A percentile compares a stretch with the other conserved stretches of the same genome.
Conservation (phyloP, 345 rosid species). For the Triadica sebifera region DNA sequence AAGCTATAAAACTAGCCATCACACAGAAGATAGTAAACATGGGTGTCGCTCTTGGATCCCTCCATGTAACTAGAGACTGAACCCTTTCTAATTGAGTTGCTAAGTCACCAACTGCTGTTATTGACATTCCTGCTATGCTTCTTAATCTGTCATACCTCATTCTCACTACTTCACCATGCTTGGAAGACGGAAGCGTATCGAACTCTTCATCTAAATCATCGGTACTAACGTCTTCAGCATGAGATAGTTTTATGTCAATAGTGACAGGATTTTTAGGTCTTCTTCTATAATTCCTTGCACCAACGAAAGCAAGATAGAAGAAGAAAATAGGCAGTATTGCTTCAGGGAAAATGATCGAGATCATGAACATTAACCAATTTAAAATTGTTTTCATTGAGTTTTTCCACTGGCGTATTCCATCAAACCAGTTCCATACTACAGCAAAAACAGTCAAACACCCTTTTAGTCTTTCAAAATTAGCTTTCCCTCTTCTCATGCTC, state of each 20-base stretch:
- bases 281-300: constrained; percentile 33
- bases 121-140: constrained; percentile 39
- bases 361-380: constrained; percentile 31
- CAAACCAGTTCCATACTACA: constrained; percentile 37
- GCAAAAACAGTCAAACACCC: constrained; percentile 24
- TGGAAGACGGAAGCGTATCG: constrained; percentile 47
- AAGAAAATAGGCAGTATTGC: constrained; percentile 36
- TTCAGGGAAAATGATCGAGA: constrained; percentile 34
- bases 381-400: constrained; percentile 38
- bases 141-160: constrained; percentile 48
- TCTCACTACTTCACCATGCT: constrained; percentile 22
- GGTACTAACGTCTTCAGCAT: constrained; percentile 23
- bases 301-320: constrained; percentile 38
- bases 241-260: constrained; percentile 43
- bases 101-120: constrained; percentile 36
- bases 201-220: constrained; percentile 56
- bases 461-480: constrained; percentile 42
- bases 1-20: constrained; percentile 3
- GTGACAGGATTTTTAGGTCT: constrained; percentile 48
- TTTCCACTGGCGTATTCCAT: constrained; percentile 39
- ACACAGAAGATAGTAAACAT: constrained; percentile 31
- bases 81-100: constrained; percentile 43
- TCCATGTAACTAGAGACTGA: constrained; percentile 28
- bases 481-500: constrained; percentile 50
- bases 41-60: constrained; percentile 43